Conservation (phyloP, 2,329 filamentous ascomycete species). For the Diaporthe velutina region DNA sequence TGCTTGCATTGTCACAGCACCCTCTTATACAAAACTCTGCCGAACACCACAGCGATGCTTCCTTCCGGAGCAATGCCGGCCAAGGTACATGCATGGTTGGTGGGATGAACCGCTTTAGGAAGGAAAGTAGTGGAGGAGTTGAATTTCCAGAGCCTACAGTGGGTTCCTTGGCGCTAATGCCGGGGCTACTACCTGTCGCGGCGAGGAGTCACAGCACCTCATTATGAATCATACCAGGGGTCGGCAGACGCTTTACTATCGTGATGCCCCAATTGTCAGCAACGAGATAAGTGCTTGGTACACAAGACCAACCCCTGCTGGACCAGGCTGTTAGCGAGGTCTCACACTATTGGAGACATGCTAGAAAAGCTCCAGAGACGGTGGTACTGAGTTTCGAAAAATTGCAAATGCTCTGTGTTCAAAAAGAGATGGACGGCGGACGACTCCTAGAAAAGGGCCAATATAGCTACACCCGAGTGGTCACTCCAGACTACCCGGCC, state of each 20-base stretch:
- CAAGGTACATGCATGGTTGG: neutral
- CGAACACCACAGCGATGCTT: neutral
- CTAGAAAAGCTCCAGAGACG: neutral
- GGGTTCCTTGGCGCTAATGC: neutral
- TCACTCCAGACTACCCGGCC: neutral
- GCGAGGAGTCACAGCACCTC: constrained; percentile 16
- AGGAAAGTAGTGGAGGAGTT: neutral
- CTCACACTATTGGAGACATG: too few species aligned
- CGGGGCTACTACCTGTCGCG: neutral
- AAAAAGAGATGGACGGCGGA: neutral
- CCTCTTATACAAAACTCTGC: neutral
- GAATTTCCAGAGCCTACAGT: neutral
- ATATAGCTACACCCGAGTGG: constrained; percentile 14
- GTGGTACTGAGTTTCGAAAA: neutral
- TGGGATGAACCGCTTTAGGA: neutral
- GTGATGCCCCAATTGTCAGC: neutral
- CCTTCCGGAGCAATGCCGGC: neutral
- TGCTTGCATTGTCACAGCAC: neutral
- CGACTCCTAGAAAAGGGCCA: constrained; percentile 4
- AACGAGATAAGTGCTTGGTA: neutral
- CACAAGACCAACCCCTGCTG: neutral
- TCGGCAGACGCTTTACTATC: neutral
- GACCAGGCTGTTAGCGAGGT: too few species aligned
- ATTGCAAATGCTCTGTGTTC: neutral
- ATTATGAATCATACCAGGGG: neutral